Evolutionary conservation across 1,139 yeast genomes (phyloP).

Genomic region (Nakaseomyces kungkrabaensis): DNA sequence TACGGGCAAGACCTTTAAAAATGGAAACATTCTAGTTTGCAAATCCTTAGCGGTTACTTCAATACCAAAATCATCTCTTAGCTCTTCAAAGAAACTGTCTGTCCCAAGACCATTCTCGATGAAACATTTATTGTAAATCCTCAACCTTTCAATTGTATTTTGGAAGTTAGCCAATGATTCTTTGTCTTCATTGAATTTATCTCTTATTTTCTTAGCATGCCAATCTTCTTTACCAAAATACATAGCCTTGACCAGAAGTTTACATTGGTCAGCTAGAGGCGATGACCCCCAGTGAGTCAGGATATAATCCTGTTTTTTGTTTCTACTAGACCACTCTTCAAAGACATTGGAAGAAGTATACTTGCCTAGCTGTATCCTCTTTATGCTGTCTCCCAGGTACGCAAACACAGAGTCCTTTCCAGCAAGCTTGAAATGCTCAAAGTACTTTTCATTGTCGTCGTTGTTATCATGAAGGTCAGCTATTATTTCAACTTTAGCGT

Average conservation of each 20-base stretch:
- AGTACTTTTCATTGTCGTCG: neutral
- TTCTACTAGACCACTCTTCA: neutral
- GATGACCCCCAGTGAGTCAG: neutral
- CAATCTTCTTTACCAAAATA: constrained; percentile 2
- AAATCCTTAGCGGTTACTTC: neutral
- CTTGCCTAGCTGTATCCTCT: neutral
- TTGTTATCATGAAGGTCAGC: neutral
- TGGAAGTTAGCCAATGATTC: neutral
- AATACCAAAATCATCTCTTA: neutral
- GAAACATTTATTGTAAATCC: constrained; percentile 10
- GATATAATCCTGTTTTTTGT: neutral
- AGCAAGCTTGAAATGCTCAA: neutral
- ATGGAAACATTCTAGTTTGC: constrained; percentile 10
- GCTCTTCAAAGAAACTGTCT: neutral
- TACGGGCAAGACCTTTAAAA: constrained; percentile 1
- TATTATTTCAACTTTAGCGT: neutral
- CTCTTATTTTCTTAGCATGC: neutral
- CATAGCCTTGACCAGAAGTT: constrained; percentile 1
- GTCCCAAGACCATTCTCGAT: constrained; percentile 1
- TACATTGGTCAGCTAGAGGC: constrained; percentile 1
- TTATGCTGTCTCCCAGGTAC: neutral
- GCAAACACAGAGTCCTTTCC: neutral
- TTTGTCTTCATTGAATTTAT: neutral
- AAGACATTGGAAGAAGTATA: neutral
- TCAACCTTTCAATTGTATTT: constrained; percentile 6